A percentile compares a stretch with the other conserved stretches of the same genome.
Conservation (phyloP, 192 early-diverging fungal species). For the Umbelopsis isabellina region DNA sequence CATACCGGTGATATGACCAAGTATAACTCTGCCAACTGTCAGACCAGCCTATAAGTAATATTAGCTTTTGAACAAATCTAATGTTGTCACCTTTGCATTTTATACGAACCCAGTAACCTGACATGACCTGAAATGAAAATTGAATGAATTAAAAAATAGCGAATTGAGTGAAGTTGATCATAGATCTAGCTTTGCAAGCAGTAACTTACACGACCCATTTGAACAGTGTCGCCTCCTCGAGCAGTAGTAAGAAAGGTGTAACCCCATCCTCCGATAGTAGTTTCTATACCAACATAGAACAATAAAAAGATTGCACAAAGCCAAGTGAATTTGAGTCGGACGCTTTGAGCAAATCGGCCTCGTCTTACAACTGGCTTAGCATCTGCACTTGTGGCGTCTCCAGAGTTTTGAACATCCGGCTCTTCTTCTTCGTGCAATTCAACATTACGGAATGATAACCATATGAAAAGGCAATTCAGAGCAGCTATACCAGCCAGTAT, state of each 20-base stretch:
- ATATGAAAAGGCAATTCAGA: slow-evolving; percentile 25
- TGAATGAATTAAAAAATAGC: not conserved
- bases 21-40: slow-evolving; percentile 35
- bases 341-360: not conserved
- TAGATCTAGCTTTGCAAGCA: not conserved
- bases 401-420: not conserved
- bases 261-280: slow-evolving; percentile 41
- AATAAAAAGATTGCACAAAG: slow-evolving; percentile 36
- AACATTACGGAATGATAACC: slow-evolving; percentile 25
- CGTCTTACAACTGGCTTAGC: not conserved
- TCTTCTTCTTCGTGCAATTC: slow-evolving; percentile 19
- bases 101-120: slow-evolving; percentile 33
- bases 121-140: slow-evolving; percentile 18
- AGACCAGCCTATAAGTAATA: slow-evolving; percentile 22
- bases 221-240: slow-evolving; percentile 26
- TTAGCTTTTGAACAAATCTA: not conserved
- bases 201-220: slow-evolving; percentile 21
- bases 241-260: slow-evolving; percentile 37
- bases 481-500: slow-evolving; percentile 27
- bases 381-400: not conserved
- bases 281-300: slow-evolving; percentile 43
- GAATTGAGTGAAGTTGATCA: not conserved
- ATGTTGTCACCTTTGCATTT: not conserved
- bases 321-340: slow-evolving; percentile 25
- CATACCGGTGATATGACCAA: slow-evolving; percentile 35